Evolutionary conservation across 176 grass and related monocot genomes (phyloP), one percentile per base, ranked within the genome.

Genomic region (Triticum urartu): DNA sequence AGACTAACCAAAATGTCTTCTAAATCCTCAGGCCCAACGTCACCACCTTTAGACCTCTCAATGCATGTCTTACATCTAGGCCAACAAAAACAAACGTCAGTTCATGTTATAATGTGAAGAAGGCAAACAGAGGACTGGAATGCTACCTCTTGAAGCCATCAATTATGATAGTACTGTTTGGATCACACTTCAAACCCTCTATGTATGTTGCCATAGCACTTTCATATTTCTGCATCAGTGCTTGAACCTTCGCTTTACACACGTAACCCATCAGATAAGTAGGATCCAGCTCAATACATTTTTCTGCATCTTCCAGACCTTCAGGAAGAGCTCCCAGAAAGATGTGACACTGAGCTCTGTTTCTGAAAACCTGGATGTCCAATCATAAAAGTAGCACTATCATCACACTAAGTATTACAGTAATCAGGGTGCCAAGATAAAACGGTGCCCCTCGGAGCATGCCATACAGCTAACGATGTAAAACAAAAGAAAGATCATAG

Each of bases 151-250:
- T 82, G 30, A 90, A 40, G 17, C 88, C 84, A 86, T 90, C 84
- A 70, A 82, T 56, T 45, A 90, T 30, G 8, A 86, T 79, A 12
- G 67, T 67, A 75, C 88, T 88, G 68, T 70, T 90, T 38, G 91
- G 91, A 24, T 93, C 88, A 83, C 86, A 81, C 67, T 69, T 93
- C 86, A 93, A 87, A 77, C 85, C 91, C 72, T 90, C 86, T 65
- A 88, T 48, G 12, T 93, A 90, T 21, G 83, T 90, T 78, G 64
- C 39, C 50, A 90, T 18, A 63, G 88, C 63, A 86, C 70, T 56
- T 81, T 78, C 79, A 54, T 86, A 90, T 33, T 72, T 81, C 15
- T 63, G 20, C 88, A 90, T 83, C 32, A 86, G 72, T 5, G 82
- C 82, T 66, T 86, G 84, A 86, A 78, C 40, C 63, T 83, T 87